Conservation (phyloP, 306 rosid species). For the Cucurbita maxima region DNA sequence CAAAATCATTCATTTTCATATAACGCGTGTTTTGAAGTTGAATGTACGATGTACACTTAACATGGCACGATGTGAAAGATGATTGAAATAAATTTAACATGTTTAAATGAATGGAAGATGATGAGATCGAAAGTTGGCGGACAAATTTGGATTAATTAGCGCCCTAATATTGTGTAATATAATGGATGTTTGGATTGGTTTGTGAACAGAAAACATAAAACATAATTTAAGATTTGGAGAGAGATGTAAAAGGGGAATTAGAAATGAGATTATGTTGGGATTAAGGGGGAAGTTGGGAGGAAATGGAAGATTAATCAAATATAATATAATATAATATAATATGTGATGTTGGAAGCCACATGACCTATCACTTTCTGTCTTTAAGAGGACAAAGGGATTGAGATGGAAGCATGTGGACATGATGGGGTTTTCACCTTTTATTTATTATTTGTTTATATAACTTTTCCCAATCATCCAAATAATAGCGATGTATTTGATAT, state of each 20-base stretch:
- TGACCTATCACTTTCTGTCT: slow-evolving; percentile 5
- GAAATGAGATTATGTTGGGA: slow-evolving; percentile 3
- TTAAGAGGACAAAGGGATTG: slow-evolving; percentile 7
- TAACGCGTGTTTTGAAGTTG: neutral
- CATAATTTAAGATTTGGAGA: neutral
- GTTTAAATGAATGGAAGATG: neutral
- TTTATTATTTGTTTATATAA: neutral
- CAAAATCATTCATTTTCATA: neutral
- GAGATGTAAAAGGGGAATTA: neutral
- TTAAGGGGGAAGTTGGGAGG: neutral
- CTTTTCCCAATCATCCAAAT: neutral
- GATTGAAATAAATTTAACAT: neutral
- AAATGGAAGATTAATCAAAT: neutral
- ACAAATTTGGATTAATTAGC: neutral
- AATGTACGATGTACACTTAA: neutral
- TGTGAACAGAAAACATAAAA: neutral
- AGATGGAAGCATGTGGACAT: slow-evolving; percentile 1
- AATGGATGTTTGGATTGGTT: slow-evolving; percentile 11
- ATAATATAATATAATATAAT: neutral
- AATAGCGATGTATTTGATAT: too few relatives aligned
- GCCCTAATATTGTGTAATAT: neutral
- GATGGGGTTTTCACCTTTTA: neutral
- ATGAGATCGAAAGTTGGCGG: neutral
- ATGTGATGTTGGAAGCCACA: neutral
- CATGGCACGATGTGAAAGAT: neutral